Percentiles rank a stretch among this genome's conserved stretches.
These are phyloP conservation scores for Aschersonia sp. DNA, from an alignment of 2,329 filamentous ascomycete species.

Conservation along the genomic window DNA sequence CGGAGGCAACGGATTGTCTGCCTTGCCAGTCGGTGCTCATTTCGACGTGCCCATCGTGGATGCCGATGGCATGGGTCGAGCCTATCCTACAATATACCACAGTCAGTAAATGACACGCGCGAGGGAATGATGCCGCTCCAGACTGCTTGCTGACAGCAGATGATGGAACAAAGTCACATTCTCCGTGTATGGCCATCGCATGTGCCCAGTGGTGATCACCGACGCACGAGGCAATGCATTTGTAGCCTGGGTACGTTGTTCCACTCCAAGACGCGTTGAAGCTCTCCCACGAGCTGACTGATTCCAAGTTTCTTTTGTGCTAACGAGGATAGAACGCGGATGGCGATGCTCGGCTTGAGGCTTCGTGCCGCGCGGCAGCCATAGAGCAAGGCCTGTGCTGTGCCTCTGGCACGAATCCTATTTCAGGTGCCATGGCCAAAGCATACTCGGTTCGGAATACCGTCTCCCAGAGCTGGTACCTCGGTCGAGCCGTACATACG, in stretches of 20 bases:
- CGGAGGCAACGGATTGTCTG: conserved; percentile 23
- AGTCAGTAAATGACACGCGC: conserved; percentile 7
- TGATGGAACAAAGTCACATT: conserved; percentile 14
- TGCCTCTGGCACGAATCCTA: conserved; percentile 18
- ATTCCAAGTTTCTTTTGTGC: not conserved
- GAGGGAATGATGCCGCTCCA: not conserved
- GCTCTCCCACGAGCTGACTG: not conserved
- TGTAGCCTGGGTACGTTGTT: conserved; percentile 14
- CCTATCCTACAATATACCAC: conserved; percentile 23
- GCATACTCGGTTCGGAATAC: conserved; percentile 10
- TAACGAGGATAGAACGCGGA: conserved; percentile 14
- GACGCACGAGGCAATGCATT: conserved; percentile 21
- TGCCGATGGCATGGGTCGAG: conserved; percentile 22
- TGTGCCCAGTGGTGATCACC: conserved; percentile 20
- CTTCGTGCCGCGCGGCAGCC: conserved; percentile 18
- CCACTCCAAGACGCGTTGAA: not conserved
- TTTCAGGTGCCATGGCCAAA: conserved; percentile 10
- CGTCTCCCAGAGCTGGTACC: conserved; percentile 18
- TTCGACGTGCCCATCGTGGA: conserved; percentile 22
- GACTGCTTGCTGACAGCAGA: not conserved
- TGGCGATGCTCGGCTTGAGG: conserved; percentile 18
- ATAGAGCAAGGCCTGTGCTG: conserved; percentile 24
- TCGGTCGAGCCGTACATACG: conserved; percentile 16
- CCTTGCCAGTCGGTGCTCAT: conserved; percentile 16
- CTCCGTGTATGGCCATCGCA: conserved; percentile 21